phyloP scores from a whole-genome alignment of 495 filamentous ascomycete species.

The Jackrogersella multiformis region DNA sequence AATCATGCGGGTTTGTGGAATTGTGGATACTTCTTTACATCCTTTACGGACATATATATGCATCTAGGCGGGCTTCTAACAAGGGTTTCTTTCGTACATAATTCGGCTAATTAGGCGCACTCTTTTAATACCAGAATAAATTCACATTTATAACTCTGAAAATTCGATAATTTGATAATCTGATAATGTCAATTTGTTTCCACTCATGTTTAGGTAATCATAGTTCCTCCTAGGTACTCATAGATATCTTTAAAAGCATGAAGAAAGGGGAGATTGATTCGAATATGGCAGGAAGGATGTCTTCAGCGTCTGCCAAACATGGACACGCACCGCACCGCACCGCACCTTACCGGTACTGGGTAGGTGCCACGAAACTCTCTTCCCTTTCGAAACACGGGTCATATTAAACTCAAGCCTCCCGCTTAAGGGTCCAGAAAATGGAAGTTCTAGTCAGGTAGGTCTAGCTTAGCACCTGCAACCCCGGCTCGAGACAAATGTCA shows the following conservation, averaged over 20 bases:
- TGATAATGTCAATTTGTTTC: too few relatives aligned
- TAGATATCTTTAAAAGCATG: too few relatives aligned
- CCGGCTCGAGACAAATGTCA: conserved; percentile 18
- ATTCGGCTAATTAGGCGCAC: conserved; percentile 1
- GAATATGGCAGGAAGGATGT: too few relatives aligned
- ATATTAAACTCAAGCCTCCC: background rate
- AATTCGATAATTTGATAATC: too few relatives aligned
- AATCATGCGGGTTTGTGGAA: background rate
- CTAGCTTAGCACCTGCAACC: background rate
- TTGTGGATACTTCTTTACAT: background rate
- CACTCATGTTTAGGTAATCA: too few relatives aligned
- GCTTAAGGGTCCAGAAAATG: conserved; percentile 3
- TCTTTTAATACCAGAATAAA: background rate
- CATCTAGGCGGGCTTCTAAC: conserved; percentile 2
- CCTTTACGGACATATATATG: conserved; percentile 3
- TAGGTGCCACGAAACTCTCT: background rate
- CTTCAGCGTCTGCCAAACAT: too few relatives aligned
- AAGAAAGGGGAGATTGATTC: too few relatives aligned
- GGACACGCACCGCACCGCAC: too few relatives aligned
- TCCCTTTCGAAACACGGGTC: background rate
- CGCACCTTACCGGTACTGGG: too few relatives aligned
- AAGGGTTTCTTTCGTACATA: background rate
- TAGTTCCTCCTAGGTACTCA: too few relatives aligned
- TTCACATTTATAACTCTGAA: too few relatives aligned
- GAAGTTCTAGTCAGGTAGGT: background rate